A percentile compares a stretch with the other conserved stretches of the same genome.
phyloP scores from a whole-genome alignment of 2,329 filamentous ascomycete species.

The Phyllachora maydis region DNA sequence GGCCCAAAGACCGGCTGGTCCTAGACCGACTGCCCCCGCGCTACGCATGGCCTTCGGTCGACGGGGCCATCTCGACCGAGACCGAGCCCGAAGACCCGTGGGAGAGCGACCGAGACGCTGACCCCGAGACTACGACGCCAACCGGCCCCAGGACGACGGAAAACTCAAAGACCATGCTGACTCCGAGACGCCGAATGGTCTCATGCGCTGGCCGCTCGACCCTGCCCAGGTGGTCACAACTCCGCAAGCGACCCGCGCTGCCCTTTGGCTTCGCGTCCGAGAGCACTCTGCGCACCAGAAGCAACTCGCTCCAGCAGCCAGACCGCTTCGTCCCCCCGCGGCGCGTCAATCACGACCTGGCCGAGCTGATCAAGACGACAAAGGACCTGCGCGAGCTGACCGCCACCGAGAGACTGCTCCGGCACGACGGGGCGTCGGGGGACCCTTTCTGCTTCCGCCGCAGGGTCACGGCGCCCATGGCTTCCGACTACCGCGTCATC shows the following conservation, averaged over 20 bases:
- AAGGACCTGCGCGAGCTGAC: slow-evolving; percentile 21
- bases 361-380: slow-evolving; percentile 23
- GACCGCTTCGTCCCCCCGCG: slow-evolving; percentile 31
- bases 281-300: slow-evolving; percentile 1
- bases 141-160: too few species aligned
- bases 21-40: too few species aligned
- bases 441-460: slow-evolving; percentile 21
- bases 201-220: too few species aligned
- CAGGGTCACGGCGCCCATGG: slow-evolving; percentile 9
- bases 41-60: too few species aligned
- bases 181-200: too few species aligned
- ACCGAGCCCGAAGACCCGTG: too few species aligned
- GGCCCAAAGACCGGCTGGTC: too few species aligned
- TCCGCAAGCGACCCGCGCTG: slow-evolving; percentile 3
- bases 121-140: too few species aligned
- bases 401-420: slow-evolving; percentile 19
- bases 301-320: slow-evolving; percentile 8
- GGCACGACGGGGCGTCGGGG: slow-evolving; percentile 16
- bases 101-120: too few species aligned
- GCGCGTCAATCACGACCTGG: slow-evolving; percentile 11
- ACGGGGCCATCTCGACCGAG: too few species aligned
- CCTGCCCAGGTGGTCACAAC: too few species aligned
- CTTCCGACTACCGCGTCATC: slow-evolving; percentile 5
- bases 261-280: slow-evolving; percentile 2
- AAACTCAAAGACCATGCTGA: too few species aligned